These are phyloP conservation scores for Platismatia glauca DNA, from an alignment of 495 filamentous ascomycete genomes.

Conservation along the genomic window DNA sequence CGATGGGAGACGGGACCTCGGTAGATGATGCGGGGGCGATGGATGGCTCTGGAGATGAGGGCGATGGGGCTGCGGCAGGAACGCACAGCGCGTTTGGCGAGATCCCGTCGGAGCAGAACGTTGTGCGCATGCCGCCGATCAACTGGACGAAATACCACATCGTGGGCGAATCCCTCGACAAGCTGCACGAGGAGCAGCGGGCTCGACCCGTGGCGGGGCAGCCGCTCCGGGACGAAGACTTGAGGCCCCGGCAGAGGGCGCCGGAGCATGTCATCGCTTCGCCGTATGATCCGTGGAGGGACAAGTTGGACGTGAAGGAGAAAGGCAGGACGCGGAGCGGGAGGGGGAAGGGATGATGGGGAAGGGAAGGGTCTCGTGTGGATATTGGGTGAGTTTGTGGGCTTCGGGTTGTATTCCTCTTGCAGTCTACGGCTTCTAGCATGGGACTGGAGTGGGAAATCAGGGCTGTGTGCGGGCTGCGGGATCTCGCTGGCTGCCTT, in stretches of 20 bases:
- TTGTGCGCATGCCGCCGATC: slow-evolving; percentile 74
- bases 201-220: slow-evolving; percentile 51
- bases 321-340: slow-evolving; percentile 19
- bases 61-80: slow-evolving; percentile 24
- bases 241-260: slow-evolving; percentile 30
- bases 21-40: slow-evolving; percentile 33
- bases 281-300: slow-evolving; percentile 63
- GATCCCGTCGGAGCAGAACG: slow-evolving; percentile 70
- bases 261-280: slow-evolving; percentile 55
- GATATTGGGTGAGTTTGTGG: background rate
- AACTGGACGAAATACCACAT: slow-evolving; percentile 89
- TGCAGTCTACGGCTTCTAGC: background rate
- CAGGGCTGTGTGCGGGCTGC: background rate
- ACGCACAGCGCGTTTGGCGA: slow-evolving; percentile 31
- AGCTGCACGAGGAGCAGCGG: slow-evolving; percentile 70
- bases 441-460: background rate
- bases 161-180: slow-evolving; percentile 69
- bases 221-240: slow-evolving; percentile 37
- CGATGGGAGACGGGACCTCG: slow-evolving; percentile 19
- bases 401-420: too few relatives aligned
- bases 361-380: background rate
- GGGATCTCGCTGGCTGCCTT: background rate
- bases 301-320: slow-evolving; percentile 40
- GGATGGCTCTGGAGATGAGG: slow-evolving; percentile 20
- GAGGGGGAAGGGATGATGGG: slow-evolving; percentile 27